These are phyloP conservation scores for Trichoderma hamatum DNA, from an alignment of 2,329 filamentous ascomycete species.

Conservation along the genomic window DNA sequence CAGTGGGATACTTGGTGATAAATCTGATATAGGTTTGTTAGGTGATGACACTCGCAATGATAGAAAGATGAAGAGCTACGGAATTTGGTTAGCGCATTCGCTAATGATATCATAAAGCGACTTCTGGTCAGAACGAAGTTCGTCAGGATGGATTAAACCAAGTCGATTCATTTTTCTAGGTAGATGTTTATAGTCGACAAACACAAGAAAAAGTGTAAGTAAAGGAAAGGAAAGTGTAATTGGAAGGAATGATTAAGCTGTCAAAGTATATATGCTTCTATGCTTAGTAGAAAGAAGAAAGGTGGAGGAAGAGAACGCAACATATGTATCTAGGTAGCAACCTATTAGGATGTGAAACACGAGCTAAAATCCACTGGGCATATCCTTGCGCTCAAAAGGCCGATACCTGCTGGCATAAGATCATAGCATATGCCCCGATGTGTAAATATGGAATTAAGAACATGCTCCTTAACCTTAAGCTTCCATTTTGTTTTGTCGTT, in stretches of 20 bases:
- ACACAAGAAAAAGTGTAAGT: not conserved
- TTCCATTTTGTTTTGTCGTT: too few relatives aligned
- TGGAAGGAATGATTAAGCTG: not conserved
- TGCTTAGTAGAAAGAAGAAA: not conserved
- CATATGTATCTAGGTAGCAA: too few relatives aligned
- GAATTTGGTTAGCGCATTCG: not conserved
- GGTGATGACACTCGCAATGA: not conserved
- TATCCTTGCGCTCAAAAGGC: too few relatives aligned
- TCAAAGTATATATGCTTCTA: not conserved
- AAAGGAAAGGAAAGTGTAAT: not conserved
- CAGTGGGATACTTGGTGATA: slow-evolving; percentile 1
- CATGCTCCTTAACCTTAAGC: too few relatives aligned
- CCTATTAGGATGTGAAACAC: too few relatives aligned
- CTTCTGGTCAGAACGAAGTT: not conserved
- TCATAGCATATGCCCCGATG: too few relatives aligned
- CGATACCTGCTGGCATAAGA: too few relatives aligned
- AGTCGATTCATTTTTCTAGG: not conserved
- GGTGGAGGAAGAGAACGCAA: not conserved
- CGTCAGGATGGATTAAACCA: not conserved
- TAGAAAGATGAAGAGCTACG: not conserved
- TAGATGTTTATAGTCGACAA: not conserved
- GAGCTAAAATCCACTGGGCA: too few relatives aligned
- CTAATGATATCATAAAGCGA: not conserved
- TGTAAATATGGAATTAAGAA: too few relatives aligned
- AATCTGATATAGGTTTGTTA: not conserved